Base-by-base conservation (phyloP, 1,284 basidiomycete genomes). In the Rhodotorula sp. region DNA sequence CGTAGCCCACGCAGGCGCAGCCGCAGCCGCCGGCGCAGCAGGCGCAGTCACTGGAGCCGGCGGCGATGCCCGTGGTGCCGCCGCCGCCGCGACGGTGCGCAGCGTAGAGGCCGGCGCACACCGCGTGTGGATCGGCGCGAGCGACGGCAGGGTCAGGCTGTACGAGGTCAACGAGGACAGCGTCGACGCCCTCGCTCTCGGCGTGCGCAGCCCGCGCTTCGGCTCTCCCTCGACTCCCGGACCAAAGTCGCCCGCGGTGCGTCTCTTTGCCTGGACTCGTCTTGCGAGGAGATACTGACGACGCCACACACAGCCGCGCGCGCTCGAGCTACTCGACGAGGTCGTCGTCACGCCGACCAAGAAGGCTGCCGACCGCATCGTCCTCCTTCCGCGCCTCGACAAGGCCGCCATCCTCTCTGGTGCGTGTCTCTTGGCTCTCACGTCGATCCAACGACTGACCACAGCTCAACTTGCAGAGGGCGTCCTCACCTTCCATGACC, bases 401-500 rank as follows among this genome's bases (percentile, higher is more conserved):
- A 76, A 74, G 67, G 74, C 70, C 17, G 49, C 75, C 55, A 42
- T 78, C 55, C 68, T 78, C 1, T 76, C 77, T 2, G 77, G 77
- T 77, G 27, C 54, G 70, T 53, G 4, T 17, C 23, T 19, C 27
- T 21, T 17, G 48, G 5, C 7, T 42, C 19, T n/a, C 19, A 27
- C 23, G 53, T 5, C 0, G 19, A 17, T 16, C 5, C 4, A 4
- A 42, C 34, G 14, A 23, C 61, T 54, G 19, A 45, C 14, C 48
- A 19, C 16, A 9, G 4, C 9, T 4, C 56, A 27, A 41, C 10
- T 1, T 4, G 4, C 64, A 77, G 93, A 93, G 76, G 88, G 86
- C 66, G 89, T 91, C 71, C 82, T 96, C 4, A 87, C 91, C 78
- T 89, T 94, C 77, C 91, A 92, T 77, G 86, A 87, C 0, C 83